Evolutionary conservation across 306 rosid species (phyloP).

Genomic region (Trifolium fragiferum): DNA sequence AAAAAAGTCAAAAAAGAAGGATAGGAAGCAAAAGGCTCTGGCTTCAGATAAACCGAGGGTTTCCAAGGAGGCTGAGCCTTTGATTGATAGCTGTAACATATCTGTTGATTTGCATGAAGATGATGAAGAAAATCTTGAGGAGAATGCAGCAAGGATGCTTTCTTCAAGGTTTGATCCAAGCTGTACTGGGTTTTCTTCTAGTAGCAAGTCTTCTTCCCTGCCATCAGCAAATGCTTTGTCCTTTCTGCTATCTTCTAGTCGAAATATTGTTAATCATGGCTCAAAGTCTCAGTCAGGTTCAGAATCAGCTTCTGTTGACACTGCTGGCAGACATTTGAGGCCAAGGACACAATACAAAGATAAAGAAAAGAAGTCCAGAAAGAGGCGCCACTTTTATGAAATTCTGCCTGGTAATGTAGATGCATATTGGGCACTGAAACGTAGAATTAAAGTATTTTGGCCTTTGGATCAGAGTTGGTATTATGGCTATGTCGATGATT

Average conservation of each 20-base stretch:
- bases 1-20: slow-evolving; percentile 57
- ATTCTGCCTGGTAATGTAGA: slow-evolving; percentile 64
- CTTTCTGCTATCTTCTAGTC: slow-evolving; percentile 57
- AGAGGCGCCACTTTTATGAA: slow-evolving; percentile 95
- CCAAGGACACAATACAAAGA: slow-evolving; percentile 75
- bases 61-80: slow-evolving; percentile 56
- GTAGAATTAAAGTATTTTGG: slow-evolving; percentile 87
- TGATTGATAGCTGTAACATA: slow-evolving; percentile 48
- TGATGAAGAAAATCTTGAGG: slow-evolving; percentile 95
- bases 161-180: slow-evolving; percentile 98
- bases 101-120: slow-evolving; percentile 63
- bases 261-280: slow-evolving; percentile 53
- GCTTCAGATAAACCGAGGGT: slow-evolving; percentile 45
- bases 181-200: slow-evolving; percentile 82
- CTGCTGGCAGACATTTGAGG: slow-evolving; percentile 75
- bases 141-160: slow-evolving; percentile 96
- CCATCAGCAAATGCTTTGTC: slow-evolving; percentile 62
- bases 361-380: slow-evolving; percentile 59
- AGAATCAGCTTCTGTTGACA: slow-evolving; percentile 72
- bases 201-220: slow-evolving; percentile 60
- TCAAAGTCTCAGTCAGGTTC: slow-evolving; percentile 63
- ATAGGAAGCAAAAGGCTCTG: slow-evolving; percentile 53
- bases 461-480: slow-evolving; percentile 98
- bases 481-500: slow-evolving; percentile 75
- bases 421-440: slow-evolving; percentile 76